phyloP scores from a whole-genome alignment of 129 eudicot genomes.

The Artemisia annua region DNA sequence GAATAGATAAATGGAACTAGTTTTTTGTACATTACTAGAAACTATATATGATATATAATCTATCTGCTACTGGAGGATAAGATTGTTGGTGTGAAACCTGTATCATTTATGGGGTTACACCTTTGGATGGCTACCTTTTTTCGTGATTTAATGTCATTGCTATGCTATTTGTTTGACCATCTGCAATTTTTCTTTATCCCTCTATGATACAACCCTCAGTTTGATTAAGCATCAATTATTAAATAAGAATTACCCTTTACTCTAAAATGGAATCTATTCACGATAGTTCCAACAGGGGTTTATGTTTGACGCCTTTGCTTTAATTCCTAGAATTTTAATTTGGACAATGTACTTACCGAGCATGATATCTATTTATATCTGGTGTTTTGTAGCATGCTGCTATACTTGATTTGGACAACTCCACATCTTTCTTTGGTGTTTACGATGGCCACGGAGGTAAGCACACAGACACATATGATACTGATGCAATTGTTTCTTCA shows the following conservation, averaged over 20 bases:
- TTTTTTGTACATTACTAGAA: neutral
- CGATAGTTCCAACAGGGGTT: too few species aligned
- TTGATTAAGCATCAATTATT: neutral
- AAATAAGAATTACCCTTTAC: slow-evolving; percentile 7
- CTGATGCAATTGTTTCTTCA: slow-evolving; percentile 9
- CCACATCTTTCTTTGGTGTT: slow-evolving; percentile 89
- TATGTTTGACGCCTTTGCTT: neutral
- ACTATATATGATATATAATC: neutral
- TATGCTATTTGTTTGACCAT: slow-evolving; percentile 1
- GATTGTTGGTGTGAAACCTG: too few species aligned
- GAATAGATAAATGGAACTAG: neutral
- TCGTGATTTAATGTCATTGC: neutral
- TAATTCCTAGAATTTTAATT: slow-evolving; percentile 5
- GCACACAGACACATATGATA: slow-evolving; percentile 15
- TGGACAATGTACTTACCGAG: slow-evolving; percentile 11
- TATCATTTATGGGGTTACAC: too few species aligned
- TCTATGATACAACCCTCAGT: slow-evolving; percentile 12
- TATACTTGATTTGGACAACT: slow-evolving; percentile 61
- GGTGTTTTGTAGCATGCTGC: slow-evolving; percentile 82
- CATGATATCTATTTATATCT: slow-evolving; percentile 25
- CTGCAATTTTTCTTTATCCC: neutral
- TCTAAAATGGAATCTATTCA: too few species aligned
- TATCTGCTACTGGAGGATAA: too few species aligned
- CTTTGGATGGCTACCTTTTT: too few species aligned
- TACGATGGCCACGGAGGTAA: slow-evolving; percentile 99